These are phyloP conservation scores for Wallacemonas sp. DNA, from an alignment of 208 protist species.

Conservation along the genomic window DNA sequence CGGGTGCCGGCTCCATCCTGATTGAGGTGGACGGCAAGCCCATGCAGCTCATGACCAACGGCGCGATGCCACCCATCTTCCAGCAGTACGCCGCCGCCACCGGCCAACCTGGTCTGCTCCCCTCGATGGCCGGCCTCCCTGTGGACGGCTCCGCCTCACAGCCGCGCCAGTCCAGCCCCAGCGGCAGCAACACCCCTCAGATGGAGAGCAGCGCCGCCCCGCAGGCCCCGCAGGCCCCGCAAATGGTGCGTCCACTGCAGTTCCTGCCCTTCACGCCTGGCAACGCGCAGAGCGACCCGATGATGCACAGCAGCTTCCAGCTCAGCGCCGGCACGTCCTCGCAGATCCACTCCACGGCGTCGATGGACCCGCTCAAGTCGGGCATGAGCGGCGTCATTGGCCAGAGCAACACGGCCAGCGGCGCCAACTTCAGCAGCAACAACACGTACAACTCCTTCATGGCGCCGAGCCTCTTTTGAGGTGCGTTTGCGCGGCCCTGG, in stretches of 20 bases:
- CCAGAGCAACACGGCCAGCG: neutral
- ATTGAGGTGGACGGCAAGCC: constrained; percentile 30
- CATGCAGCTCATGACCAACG: constrained; percentile 28
- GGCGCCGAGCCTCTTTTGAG: constrained; percentile 3
- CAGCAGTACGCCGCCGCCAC: constrained; percentile 17
- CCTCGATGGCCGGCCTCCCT: neutral
- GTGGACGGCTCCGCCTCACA: neutral
- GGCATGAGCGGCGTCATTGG: constrained; percentile 5
- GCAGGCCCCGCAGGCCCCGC: neutral
- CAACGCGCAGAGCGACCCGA: constrained; percentile 23
- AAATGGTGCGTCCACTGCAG: constrained; percentile 25
- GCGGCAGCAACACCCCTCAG: neutral
- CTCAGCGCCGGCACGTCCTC: constrained; percentile 20
- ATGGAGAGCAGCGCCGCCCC: constrained; percentile 9
- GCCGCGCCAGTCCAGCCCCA: constrained; percentile 2
- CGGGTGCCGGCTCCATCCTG: constrained; percentile 15
- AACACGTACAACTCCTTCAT: constrained; percentile 9
- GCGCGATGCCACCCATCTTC: constrained; percentile 15
- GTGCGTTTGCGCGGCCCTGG: too few species aligned
- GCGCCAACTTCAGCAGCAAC: neutral
- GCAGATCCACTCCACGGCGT: constrained; percentile 19
- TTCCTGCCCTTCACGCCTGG: constrained; percentile 32
- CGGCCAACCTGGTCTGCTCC: neutral
- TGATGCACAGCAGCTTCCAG: constrained; percentile 33
- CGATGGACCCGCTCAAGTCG: constrained; percentile 15